phyloP scores from a whole-genome alignment of 148 eudicot species.

The Simmondsia chinensis region DNA sequence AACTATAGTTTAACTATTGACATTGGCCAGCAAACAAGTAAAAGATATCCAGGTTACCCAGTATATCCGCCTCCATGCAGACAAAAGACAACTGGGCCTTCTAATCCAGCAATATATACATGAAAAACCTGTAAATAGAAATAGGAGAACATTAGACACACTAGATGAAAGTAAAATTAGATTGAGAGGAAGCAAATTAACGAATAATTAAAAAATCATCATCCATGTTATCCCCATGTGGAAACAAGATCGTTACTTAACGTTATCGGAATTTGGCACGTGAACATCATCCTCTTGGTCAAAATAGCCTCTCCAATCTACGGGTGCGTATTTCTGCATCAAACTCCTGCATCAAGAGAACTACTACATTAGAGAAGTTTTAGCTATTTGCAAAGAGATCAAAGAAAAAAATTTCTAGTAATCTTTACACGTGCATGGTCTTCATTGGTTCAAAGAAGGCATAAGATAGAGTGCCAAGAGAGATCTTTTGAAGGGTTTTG shows the following conservation, averaged over 20 bases:
- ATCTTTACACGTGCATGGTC: no score
- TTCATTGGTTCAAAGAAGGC: no score
- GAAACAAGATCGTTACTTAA: conserved; percentile 17
- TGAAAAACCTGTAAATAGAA: conserved; percentile 65
- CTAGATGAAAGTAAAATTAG: no score
- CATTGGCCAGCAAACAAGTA: no score
- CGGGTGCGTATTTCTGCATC: conserved; percentile 55
- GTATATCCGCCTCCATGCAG: conserved; percentile 96
- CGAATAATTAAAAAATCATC: not conserved
- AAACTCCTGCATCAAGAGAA: conserved; percentile 35
- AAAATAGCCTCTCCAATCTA: conserved; percentile 66
- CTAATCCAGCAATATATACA: conserved; percentile 70
- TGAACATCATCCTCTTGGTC: conserved; percentile 76
- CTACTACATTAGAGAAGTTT: no score
- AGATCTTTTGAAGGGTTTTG: no score
- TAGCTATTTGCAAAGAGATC: no score
- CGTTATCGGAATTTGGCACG: conserved; percentile 66
- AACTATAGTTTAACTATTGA: not conserved
- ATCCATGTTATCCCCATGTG: no score
- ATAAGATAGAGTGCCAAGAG: no score
- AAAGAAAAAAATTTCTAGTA: no score
- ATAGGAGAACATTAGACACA: not conserved
- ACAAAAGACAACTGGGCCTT: conserved; percentile 87
- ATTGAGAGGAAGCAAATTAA: not conserved
- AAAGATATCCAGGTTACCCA: conserved; percentile 40